These are phyloP conservation scores for Arthroderma sp. DNA, from an alignment of 2,329 filamentous ascomycete species.

Conservation along the genomic window DNA sequence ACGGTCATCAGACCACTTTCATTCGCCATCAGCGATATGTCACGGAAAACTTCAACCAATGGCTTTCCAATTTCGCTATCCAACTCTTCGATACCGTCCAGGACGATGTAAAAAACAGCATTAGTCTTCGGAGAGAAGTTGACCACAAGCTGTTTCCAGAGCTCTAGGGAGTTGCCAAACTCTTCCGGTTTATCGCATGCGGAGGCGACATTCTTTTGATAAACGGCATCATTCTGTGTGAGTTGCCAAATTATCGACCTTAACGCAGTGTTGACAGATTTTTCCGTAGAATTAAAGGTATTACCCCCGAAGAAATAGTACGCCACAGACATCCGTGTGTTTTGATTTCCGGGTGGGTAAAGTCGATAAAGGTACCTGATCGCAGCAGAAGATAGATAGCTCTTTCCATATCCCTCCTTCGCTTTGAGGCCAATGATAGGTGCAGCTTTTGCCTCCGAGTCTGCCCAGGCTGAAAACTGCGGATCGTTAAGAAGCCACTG, in stretches of 20 bases:
- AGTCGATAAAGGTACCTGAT: conserved; percentile 11
- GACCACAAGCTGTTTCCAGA: conserved; percentile 14
- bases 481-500: conserved; percentile 12
- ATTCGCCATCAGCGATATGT: conserved; percentile 9
- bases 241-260: conserved; percentile 13
- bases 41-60: conserved; percentile 16
- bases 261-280: conserved; percentile 13
- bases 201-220: conserved; percentile 12
- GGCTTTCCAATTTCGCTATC: conserved; percentile 16
- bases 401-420: conserved; percentile 14
- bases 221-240: conserved; percentile 12
- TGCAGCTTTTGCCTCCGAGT: not conserved
- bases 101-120: conserved; percentile 29
- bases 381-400: conserved; percentile 12
- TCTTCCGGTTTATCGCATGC: conserved; percentile 14
- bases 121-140: conserved; percentile 15
- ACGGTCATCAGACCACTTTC: conserved; percentile 14
- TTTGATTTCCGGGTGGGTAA: conserved; percentile 10
- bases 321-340: conserved; percentile 10
- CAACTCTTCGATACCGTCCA: conserved; percentile 41
- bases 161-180: conserved; percentile 12
- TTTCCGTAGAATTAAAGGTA: conserved; percentile 10
- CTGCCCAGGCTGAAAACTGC: conserved; percentile 11
- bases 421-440: conserved; percentile 13
- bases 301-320: conserved; percentile 15